Percentiles rank a stretch among this genome's conserved stretches.
phyloP scores from a whole-genome alignment of 2,329 filamentous ascomycete species.

The Byssoonygena ceratinophila region DNA sequence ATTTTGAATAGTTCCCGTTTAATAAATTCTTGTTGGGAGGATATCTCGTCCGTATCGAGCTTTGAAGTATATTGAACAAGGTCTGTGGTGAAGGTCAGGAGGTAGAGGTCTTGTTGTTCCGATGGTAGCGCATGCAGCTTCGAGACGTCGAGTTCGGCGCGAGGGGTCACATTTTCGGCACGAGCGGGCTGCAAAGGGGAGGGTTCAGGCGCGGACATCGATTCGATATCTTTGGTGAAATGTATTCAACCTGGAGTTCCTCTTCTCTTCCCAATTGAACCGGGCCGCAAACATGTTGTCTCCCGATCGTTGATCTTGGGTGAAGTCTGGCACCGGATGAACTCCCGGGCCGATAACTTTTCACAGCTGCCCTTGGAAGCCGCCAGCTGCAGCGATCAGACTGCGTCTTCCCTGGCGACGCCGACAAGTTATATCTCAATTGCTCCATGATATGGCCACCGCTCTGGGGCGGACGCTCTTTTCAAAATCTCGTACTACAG shows the following conservation, averaged over 20 bases:
- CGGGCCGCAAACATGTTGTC: neutral
- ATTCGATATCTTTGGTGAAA: constrained; percentile 2
- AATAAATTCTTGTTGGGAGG: constrained; percentile 77
- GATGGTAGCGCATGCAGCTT: constrained; percentile 82
- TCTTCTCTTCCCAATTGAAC: neutral
- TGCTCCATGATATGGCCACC: constrained; percentile 13
- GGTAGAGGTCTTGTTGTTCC: constrained; percentile 91
- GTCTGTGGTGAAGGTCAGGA: constrained; percentile 77
- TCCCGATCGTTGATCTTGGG: neutral
- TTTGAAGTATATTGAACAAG: constrained; percentile 66
- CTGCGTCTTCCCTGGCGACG: neutral
- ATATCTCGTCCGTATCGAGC: constrained; percentile 68
- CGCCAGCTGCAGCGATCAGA: neutral
- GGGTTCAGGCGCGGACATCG: constrained; percentile 34
- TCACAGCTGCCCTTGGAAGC: neutral
- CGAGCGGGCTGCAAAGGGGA: constrained; percentile 26
- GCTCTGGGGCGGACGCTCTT: constrained; percentile 6
- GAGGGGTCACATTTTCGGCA: constrained; percentile 28
- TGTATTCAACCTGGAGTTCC: neutral
- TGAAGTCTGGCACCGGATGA: constrained; percentile 3
- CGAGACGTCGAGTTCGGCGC: constrained; percentile 66
- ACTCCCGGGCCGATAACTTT: constrained; percentile 5
- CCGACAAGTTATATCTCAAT: too few species aligned
- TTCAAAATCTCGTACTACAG: neutral
- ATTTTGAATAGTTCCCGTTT: constrained; percentile 94